Conservation (phyloP, 129 eudicot species). For the Lactuca sativa region DNA sequence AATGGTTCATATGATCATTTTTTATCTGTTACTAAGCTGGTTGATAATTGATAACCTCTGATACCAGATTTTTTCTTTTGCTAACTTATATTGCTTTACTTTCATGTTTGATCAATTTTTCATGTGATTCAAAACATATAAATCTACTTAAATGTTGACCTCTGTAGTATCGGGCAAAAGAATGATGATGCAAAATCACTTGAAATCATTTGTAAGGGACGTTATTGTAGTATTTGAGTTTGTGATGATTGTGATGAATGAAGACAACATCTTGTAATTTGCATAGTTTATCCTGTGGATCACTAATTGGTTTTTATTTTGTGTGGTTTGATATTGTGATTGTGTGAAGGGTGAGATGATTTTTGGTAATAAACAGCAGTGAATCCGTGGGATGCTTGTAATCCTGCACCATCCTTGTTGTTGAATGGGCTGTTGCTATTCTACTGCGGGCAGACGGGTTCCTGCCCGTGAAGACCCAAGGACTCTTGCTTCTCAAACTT, state of each 20-base stretch:
- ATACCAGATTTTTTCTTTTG: too few species aligned
- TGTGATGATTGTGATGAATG: not conserved
- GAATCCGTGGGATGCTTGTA: conserved; percentile 14
- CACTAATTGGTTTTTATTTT: conserved; percentile 7
- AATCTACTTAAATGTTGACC: too few species aligned
- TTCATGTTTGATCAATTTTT: too few species aligned
- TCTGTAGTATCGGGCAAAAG: too few species aligned
- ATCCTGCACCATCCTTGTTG: conserved; percentile 14
- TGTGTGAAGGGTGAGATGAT: conserved; percentile 38
- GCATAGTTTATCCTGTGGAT: not conserved
- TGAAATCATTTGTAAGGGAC: not conserved
- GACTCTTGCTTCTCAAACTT: conserved; percentile 37
- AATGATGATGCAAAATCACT: too few species aligned
- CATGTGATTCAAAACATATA: too few species aligned
- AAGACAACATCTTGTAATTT: not conserved
- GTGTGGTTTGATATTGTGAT: not conserved
- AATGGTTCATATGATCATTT: too few species aligned
- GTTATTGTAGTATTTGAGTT: not conserved
- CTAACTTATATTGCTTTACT: too few species aligned
- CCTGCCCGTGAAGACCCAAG: conserved; percentile 26
- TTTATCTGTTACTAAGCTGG: too few species aligned
- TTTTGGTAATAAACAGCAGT: conserved; percentile 17
- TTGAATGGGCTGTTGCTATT: conserved; percentile 39
- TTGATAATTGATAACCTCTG: too few species aligned
- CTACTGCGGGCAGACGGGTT: conserved; percentile 10